Base-by-base conservation (phyloP, 805 yeast species). In the Yarrowia divulgata region DNA sequence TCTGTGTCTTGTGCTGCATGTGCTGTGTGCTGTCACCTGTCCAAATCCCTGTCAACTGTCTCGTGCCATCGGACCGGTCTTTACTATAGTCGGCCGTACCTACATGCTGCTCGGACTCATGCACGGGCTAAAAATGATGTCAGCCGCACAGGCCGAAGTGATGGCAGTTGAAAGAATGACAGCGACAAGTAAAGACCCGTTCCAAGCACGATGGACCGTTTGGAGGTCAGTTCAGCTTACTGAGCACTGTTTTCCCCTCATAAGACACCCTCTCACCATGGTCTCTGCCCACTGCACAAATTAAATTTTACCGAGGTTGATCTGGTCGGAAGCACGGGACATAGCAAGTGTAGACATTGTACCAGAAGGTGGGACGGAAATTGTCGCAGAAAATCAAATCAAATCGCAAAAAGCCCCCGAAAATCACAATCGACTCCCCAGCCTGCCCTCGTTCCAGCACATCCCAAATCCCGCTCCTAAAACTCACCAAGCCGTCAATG, bases 231-330 rank as follows among this genome's bases (percentile, higher is more conserved):
- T n/a, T n/a, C n/a, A n/a, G n/a, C n/a, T n/a, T n/a, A n/a, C n/a
- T n/a, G n/a, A n/a, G n/a, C n/a, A n/a, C n/a, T n/a, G n/a, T n/a
- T n/a, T n/a, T n/a, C n/a, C n/a, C n/a, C n/a, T n/a, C n/a, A n/a
- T n/a, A n/a, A n/a, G n/a, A n/a, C n/a, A n/a, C n/a, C n/a, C n/a
- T n/a, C n/a, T n/a, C n/a, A n/a, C n/a, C n/a, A n/a, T n/a, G n/a
- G n/a, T n/a, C n/a, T n/a, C 29, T 23, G 29, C 29, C 29, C 29
- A 23, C 29, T 23, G 29, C 29, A 23, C 39, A 32, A 49, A 34
- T 52, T 52, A 52, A 52, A 52, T 34, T 49, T 52, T 52, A 35
- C 57, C 57, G 57, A 52, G 57, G 57, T 52, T 35, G 42, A 52
- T 52, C 55, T 50, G 29, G 37, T 29, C 39, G 19, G 39, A 50